Evolutionary conservation across 1,284 basidiomycete species (phyloP).

Genomic region (Inonotus obliquus): DNA sequence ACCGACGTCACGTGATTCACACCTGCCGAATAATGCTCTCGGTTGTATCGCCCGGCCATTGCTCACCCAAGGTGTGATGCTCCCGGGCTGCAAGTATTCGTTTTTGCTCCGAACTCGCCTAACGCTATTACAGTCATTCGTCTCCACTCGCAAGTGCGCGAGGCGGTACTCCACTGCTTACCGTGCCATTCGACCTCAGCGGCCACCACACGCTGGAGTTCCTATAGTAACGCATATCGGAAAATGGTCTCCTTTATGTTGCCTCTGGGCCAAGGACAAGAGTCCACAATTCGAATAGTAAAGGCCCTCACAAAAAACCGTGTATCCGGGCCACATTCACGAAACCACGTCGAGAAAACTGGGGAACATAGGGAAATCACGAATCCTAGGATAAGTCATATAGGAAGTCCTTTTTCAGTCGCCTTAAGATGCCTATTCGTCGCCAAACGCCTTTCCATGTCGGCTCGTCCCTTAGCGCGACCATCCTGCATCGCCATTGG

Average conservation of each 20-base stretch:
- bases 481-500: slow-evolving; percentile 73
- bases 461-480: slow-evolving; percentile 25
- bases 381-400: slow-evolving; percentile 19
- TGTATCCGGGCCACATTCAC: slow-evolving; percentile 14
- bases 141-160: background rate
- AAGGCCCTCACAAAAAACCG: slow-evolving; percentile 12
- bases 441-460: slow-evolving; percentile 9
- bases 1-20: background rate
- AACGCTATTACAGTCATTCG: background rate
- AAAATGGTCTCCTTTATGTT: slow-evolving; percentile 5
- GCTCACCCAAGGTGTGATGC: background rate
- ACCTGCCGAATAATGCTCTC: background rate
- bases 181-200: background rate
- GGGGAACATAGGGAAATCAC: slow-evolving; percentile 14
- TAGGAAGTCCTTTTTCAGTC: slow-evolving; percentile 17
- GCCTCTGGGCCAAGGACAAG: slow-evolving; percentile 8
- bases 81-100: background rate
- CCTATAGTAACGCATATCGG: slow-evolving; percentile 13
- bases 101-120: background rate
- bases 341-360: slow-evolving; percentile 13
- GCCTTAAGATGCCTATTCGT: slow-evolving; percentile 10
- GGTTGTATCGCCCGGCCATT: background rate
- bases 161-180: background rate
- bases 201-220: background rate
- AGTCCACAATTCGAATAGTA: slow-evolving; percentile 17